Evolutionary conservation across 257 asterid species (phyloP), one percentile per base, ranked within the genome.

Genomic region (Ilex asprella): DNA sequence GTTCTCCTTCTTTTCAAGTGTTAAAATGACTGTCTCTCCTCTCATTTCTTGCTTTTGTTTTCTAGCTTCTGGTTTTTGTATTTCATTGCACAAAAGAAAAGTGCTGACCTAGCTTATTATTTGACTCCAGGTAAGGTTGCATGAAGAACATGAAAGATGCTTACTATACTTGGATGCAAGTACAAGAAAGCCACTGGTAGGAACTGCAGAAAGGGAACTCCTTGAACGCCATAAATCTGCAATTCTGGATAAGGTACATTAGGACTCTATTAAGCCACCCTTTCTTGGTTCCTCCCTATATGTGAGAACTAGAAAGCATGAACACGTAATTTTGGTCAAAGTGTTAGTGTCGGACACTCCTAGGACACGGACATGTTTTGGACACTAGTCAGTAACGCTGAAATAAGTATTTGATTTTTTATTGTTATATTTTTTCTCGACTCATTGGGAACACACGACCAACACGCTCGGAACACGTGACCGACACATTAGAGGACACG

Each of bases 91-190:
- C 10, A 2, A 46, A 14, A 46, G 13, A 12, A 46, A 10, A 46
- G 3, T 46, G 3, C 52, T 14, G n/a, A 46, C 3, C n/a, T 46
- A 46, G 52, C 52, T 46, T 46, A 10, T 46, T 46, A 11, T 14
- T 7, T 11, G n/a, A 2, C 52, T 70, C 61, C 87, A 93, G 99
- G 60, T 65, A 73, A 93, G 99, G 85, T 79, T 93, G 86, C 96
- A 87, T 71, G 99, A 92, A 76, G 99, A 92, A 70, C 84, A 92
- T 63, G 99, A 89, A 66, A 85, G 99, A 77, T 85, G 96, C 73
- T 72, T 93, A 65, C 81, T 82, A 58, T 93, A 85, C 82, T 74
- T 93, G 60, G 99, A 93, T 10, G 81, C 84, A 10, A 69, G 77
- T 73, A 89, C 99, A 52, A 86, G 87, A 67, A 92, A 86, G 75